Percentiles rank a stretch among this genome's conserved stretches.
phyloP scores from a whole-genome alignment of 2,329 filamentous ascomycete species.

The Ophiobolus disseminans region DNA sequence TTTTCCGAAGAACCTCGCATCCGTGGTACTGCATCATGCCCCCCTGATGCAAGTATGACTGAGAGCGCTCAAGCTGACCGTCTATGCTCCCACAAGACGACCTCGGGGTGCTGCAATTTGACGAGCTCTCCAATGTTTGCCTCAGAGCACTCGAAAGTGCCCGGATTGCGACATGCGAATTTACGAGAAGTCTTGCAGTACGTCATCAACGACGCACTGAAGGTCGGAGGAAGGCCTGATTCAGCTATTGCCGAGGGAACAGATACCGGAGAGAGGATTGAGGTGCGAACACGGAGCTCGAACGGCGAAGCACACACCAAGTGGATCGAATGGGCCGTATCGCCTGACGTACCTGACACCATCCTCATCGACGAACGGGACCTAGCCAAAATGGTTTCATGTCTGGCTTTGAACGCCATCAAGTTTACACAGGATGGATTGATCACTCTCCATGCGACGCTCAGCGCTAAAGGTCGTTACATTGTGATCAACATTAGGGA shows the following conservation, averaged over 20 bases:
- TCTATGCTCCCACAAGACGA: constrained; percentile 30
- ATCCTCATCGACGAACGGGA: constrained; percentile 69
- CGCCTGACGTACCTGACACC: constrained; percentile 59
- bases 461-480: constrained; percentile 60
- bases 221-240: constrained; percentile 60
- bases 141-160: constrained; percentile 52
- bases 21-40: constrained; percentile 25
- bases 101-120: constrained; percentile 31
- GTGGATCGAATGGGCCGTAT: constrained; percentile 59
- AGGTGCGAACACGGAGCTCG: constrained; percentile 54
- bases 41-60: constrained; percentile 13
- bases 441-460: constrained; percentile 63
- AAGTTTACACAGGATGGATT: constrained; percentile 73
- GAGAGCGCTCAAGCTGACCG: constrained; percentile 28
- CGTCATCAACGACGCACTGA: constrained; percentile 60
- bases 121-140: constrained; percentile 42
- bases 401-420: constrained; percentile 70
- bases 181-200: constrained; percentile 59
- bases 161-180: constrained; percentile 56
- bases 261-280: constrained; percentile 57
- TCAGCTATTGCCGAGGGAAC: constrained; percentile 58
- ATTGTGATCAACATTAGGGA: constrained; percentile 69
- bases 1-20: constrained; percentile 39
- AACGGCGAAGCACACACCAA: constrained; percentile 55
- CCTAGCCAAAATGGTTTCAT: constrained; percentile 68